Percentiles rank a stretch among this genome's conserved stretches.
phyloP scores from a whole-genome alignment of 345 rosid species.

The Fremontodendron californicum region DNA sequence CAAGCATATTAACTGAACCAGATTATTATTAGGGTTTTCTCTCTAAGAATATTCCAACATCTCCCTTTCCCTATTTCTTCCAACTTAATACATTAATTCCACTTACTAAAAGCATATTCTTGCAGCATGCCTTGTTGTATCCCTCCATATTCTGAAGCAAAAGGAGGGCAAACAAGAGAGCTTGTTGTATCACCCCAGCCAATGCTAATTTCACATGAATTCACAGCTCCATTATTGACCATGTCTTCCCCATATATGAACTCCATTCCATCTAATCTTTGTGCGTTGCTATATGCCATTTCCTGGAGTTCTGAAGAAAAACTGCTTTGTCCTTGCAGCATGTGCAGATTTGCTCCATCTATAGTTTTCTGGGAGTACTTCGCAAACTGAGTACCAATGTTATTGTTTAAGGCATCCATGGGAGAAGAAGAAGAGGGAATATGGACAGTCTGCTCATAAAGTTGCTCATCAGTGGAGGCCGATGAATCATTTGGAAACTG shows the following conservation, averaged over 20 bases:
- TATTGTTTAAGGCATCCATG: slow-evolving; percentile 16
- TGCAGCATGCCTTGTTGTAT: slow-evolving; percentile 23
- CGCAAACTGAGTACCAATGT: slow-evolving; percentile 16
- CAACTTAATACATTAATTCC: slow-evolving; percentile 16
- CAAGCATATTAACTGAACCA: slow-evolving; percentile 7
- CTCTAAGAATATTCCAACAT: slow-evolving; percentile 14
- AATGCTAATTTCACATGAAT: slow-evolving; percentile 13
- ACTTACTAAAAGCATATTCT: slow-evolving; percentile 22
- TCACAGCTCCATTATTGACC: slow-evolving; percentile 11
- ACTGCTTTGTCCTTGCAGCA: slow-evolving; percentile 30
- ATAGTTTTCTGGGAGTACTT: slow-evolving; percentile 16
- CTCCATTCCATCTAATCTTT: slow-evolving; percentile 44
- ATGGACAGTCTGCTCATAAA: slow-evolving; percentile 25
- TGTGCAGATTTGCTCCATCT: slow-evolving; percentile 20
- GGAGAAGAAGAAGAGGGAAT: slow-evolving; percentile 23
- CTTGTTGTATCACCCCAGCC: slow-evolving; percentile 31
- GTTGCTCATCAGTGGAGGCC: slow-evolving; percentile 1
- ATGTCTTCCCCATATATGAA: slow-evolving; percentile 33
- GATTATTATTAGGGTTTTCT: slow-evolving; percentile 31
- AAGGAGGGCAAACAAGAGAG: slow-evolving; percentile 25
- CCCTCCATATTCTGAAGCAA: slow-evolving; percentile 24
- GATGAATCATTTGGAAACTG: slow-evolving; percentile 21
- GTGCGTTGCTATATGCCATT: slow-evolving; percentile 20
- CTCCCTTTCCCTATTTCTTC: slow-evolving; percentile 20
- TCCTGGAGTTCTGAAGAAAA: slow-evolving; percentile 29